These are phyloP conservation scores for Phytopythium mirpurense DNA, from an alignment of 352 stramenopile species.

Conservation along the genomic window DNA sequence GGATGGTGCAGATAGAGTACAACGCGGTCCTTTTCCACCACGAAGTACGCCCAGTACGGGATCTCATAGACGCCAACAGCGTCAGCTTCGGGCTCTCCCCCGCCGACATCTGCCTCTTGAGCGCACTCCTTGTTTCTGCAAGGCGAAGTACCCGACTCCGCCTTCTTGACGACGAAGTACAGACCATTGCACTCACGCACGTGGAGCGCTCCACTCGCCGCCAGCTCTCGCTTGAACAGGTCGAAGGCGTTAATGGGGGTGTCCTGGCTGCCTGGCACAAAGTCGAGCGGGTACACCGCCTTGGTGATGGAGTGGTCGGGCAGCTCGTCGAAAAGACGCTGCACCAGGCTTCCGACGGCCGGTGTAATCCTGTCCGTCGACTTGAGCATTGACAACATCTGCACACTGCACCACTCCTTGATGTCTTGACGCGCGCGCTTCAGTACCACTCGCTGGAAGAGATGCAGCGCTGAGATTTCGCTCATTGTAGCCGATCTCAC, in stretches of 20 bases:
- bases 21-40: conserved; percentile 43
- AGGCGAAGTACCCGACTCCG: neutral
- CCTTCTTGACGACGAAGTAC: conserved; percentile 66
- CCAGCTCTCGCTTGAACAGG: conserved; percentile 62
- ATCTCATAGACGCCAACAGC: conserved; percentile 36
- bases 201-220: conserved; percentile 29
- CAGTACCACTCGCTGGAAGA: conserved; percentile 73
- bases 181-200: conserved; percentile 52
- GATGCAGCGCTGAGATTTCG: conserved; percentile 52
- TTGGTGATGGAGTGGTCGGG: conserved; percentile 51
- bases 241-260: conserved; percentile 42
- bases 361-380: conserved; percentile 61
- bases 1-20: conserved; percentile 62
- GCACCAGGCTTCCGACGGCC: conserved; percentile 54
- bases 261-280: conserved; percentile 62
- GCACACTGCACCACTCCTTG: conserved; percentile 80
- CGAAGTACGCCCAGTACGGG: conserved; percentile 80
- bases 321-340: conserved; percentile 70
- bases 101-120: neutral
- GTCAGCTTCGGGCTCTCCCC: neutral
- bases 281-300: conserved; percentile 64
- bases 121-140: neutral
- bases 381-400: conserved; percentile 77
- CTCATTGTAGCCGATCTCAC: conserved; percentile 12
- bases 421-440: conserved; percentile 62